Base-by-base conservation (phyloP, 768 basidiomycete species). In the Coprinopsis marcescibilis region DNA sequence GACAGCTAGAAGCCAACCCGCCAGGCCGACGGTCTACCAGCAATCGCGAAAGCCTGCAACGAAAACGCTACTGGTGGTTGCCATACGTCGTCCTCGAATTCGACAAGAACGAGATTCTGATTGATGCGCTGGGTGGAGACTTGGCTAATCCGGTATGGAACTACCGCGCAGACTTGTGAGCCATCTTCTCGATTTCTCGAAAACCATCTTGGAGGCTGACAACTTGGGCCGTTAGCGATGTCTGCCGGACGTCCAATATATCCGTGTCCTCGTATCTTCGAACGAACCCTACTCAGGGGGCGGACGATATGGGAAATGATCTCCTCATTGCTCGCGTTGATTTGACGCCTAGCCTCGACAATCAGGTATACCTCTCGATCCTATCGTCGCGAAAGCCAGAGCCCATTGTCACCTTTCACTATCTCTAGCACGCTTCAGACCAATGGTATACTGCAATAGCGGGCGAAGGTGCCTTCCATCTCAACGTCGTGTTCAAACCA, bases 51-150 rank as follows among this genome's bases (percentile, higher is more conserved):
- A 93, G 89, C 59, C 70, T 94, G 63, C 93, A 95, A 62, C 77
- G 96, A 54, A 90, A 84, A 65, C 90, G 93, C 50, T 86, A 83
- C 66, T 92, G 90, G 91, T 93, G 88, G 89, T 76, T 99, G 27
- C 96, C 96, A 23, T 98, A 88, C 56, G 88, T 98, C 61, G 96
- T 98, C 33, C 83, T 99, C 55, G 94, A 97, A 68, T 95, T 94
- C 71, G 89, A 92, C 70, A 92, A 91, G 75, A 98, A 98, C 66
- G 94, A 98, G 65, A 83, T 98, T 56, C 70, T 99, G 54, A 85
- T 98, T 47, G 95, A 98, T 69, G 93, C 94, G 10, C 76, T 97
- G 58, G 93, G 89, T 7, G 96, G 95, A n/a, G 91, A 97, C 64
- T 77, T 98, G 41, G 59, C 78, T 11, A 82, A 75, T 55, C 96